phyloP scores from a whole-genome alignment of 208 protist genomes.

The Leishmania tarentolae region DNA sequence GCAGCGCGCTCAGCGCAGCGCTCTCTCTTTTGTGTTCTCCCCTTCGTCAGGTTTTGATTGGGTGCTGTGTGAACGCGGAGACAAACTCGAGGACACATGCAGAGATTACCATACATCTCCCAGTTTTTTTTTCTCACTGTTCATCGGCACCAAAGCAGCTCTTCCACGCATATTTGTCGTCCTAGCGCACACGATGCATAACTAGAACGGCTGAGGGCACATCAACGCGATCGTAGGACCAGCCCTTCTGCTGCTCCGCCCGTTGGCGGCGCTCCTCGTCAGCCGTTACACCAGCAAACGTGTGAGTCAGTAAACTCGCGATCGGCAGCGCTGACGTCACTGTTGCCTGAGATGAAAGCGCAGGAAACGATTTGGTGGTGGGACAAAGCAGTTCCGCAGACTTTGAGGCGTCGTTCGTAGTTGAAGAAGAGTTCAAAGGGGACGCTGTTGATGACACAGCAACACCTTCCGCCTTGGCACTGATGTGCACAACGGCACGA shows the following conservation, averaged over 20 bases:
- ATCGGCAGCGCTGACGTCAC: constrained; percentile 10
- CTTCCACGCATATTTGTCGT: neutral
- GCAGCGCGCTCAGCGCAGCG: neutral
- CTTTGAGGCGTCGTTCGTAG: neutral
- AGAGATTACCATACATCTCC: neutral
- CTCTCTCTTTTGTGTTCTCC: neutral
- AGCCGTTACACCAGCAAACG: constrained; percentile 52
- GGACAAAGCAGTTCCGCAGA: neutral
- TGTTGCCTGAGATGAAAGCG: neutral
- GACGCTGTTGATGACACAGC: neutral
- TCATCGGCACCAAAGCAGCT: neutral
- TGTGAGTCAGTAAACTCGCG: constrained; percentile 72
- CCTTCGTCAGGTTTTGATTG: neutral
- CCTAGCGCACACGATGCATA: constrained; percentile 27
- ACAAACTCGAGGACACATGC: neutral
- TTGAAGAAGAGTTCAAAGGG: neutral
- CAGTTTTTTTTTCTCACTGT: neutral
- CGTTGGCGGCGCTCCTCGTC: constrained; percentile 53
- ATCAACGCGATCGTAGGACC: constrained; percentile 51
- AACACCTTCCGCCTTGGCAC: neutral
- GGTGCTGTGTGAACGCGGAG: neutral
- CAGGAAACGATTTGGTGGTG: neutral
- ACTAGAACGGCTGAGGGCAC: constrained; percentile 40
- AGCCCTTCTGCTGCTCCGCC: constrained; percentile 33
- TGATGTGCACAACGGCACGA: constrained; percentile 54